Base-by-base conservation (phyloP, 2,329 filamentous ascomycete species). In the Arthroderma uncinatum region DNA sequence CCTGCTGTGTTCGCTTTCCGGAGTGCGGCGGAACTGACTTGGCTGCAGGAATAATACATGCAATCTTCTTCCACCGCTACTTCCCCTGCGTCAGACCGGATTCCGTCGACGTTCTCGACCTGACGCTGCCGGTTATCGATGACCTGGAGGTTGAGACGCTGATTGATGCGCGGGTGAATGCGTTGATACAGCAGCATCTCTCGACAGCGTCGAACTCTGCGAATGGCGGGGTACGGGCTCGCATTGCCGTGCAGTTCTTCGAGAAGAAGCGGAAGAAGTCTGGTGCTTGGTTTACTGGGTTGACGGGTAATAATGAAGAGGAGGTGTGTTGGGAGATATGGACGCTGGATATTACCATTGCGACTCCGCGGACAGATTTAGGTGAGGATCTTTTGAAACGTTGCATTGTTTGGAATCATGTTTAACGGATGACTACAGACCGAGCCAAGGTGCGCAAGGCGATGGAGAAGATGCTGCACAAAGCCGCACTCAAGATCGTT, bases 31-130 rank as follows among this genome's bases (percentile, higher is more conserved):
- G 34, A 12, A 36, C 34, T 36, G 34, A 36, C 34, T 19, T 10
- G 39, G 39, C 19, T 42, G 25, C 19, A 95, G 92, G 87, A 62
- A 87, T 96, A 70, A 81, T 97, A 53, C 91, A 96, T 72, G 94
- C 91, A 54, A 96, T 97, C 71, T 98, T 97, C 82, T 97, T 97
- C 80, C 91, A 96, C 76, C 87, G 93, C 68, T 95, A 92, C 81
- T 96, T 97, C 78, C 89, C 89, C 58, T 85, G 89, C 58, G 81
- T 96, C 64, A 78, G 82, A 42, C 92, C 93, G 4, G 82, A 83
- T 62, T 90, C 89, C 62, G 85, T 89, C 74, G 91, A 96, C 68
- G 84, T 96, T 62, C 84, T 96, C 63, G 91, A 95, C 73, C 81
- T 95, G 60, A 91, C 89, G 34, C 82, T 97, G 28, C 91, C 93